Conservation (phyloP, 345 rosid genomes). For the Laguncularia racemosa region DNA sequence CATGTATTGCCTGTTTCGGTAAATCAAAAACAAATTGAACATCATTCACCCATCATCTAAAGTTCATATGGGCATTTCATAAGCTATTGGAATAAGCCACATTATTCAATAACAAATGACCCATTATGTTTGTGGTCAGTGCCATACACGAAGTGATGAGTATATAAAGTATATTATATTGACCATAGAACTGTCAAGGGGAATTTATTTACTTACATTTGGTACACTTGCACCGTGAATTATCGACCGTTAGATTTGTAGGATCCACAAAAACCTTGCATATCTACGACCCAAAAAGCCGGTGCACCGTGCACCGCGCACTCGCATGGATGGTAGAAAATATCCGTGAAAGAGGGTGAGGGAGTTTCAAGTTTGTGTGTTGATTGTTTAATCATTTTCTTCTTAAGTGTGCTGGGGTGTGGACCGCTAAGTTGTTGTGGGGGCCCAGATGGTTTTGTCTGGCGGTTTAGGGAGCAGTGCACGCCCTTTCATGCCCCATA, state of each 20-base stretch:
- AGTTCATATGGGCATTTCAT: background rate
- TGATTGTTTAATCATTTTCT: background rate
- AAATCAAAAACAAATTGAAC: slow-evolving; percentile 4
- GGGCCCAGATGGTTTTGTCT: slow-evolving; percentile 9
- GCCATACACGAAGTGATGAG: background rate
- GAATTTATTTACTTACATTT: too few species aligned
- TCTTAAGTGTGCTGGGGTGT: slow-evolving; percentile 1
- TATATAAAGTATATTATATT: background rate
- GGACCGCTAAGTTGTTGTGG: background rate
- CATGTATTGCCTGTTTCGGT: slow-evolving; percentile 10
- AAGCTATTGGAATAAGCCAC: background rate
- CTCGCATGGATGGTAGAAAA: too few species aligned
- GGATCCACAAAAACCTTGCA: too few species aligned
- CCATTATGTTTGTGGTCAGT: slow-evolving; percentile 7
- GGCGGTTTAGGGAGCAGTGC: slow-evolving; percentile 12
- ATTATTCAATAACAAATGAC: background rate
- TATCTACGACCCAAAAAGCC: too few species aligned
- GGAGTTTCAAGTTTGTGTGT: background rate
- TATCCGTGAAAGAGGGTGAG: background rate
- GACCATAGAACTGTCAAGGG: slow-evolving; percentile 1
- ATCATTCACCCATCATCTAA: background rate
- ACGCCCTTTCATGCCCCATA: slow-evolving; percentile 17
- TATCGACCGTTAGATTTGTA: too few species aligned
- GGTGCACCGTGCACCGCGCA: too few species aligned
- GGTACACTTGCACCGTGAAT: too few species aligned